Base-by-base conservation (phyloP, 768 basidiomycete genomes). In the Podaxis carcinomalis region DNA sequence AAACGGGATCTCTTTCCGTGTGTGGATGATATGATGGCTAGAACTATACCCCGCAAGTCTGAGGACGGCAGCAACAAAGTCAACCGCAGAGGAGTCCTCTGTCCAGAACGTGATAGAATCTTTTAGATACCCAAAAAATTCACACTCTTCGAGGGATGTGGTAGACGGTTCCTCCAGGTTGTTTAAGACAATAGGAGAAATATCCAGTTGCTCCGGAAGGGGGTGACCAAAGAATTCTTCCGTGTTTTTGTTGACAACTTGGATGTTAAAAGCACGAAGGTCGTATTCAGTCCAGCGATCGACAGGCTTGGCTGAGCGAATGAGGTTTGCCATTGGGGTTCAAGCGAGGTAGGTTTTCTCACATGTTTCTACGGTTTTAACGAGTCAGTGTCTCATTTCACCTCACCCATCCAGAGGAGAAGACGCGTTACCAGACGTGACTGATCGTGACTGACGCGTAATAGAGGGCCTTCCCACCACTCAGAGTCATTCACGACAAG, bases 401-500 rank as follows among this genome's bases (percentile, higher is more conserved):
- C 32, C 7, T 32, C 32, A 32, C 32, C 32, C 32, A 32, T 32
- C n/a, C n/a, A n/a, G 9, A 32, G 32, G 32, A 32, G 32, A 58
- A 37, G 50, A 44, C 47, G 57, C 47, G 57, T 58, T 58, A 58
- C 47, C 19, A 16, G 11, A 19, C 36, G 57, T 58, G 57, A 58
- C 57, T n/a, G 25, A 56, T 47, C 36, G 57, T 58, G 57, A 58
- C 57, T n/a, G 25, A 56, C 57, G 57, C 57, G 57, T 58, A 50
- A 51, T 40, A 50, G 25, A 21, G 14, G 6, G n/a, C 32, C n/a
- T 54, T 54, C 52, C 52, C 56, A 56, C 56, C 6, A 2, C 25
- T 36, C 32, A 44, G 25, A 57, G 56, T 57, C 56, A 47, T 36
- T 57, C 19, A 25, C 39, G 11, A 56, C 55, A 16, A 32, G 42